phyloP scores from a whole-genome alignment of 2,329 filamentous ascomycete species.

The Monascus ruber region DNA sequence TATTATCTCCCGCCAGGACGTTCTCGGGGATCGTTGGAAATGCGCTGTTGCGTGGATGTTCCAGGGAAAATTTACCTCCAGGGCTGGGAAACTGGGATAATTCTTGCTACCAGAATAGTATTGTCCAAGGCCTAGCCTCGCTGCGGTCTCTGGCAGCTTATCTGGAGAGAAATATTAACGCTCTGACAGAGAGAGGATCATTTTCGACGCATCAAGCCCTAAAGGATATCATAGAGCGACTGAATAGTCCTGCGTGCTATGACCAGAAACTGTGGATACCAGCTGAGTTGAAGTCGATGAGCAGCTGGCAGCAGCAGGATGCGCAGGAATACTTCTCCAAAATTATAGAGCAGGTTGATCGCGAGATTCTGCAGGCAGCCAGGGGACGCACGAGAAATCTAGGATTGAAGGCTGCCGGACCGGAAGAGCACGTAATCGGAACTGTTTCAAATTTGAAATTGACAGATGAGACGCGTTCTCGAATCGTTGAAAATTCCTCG shows the following conservation, averaged over 20 bases:
- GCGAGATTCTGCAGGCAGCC: slow-evolving; percentile 52
- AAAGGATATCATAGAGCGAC: slow-evolving; percentile 53
- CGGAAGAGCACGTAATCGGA: slow-evolving; percentile 21
- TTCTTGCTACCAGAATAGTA: slow-evolving; percentile 95
- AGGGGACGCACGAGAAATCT: slow-evolving; percentile 32
- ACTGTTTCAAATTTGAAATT: slow-evolving; percentile 7
- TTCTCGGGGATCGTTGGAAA: slow-evolving; percentile 42
- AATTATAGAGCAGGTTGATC: slow-evolving; percentile 72
- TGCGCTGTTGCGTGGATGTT: slow-evolving; percentile 20
- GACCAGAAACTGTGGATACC: slow-evolving; percentile 75
- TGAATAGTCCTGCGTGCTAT: slow-evolving; percentile 60
- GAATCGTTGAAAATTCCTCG: slow-evolving; percentile 9
- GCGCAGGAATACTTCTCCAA: slow-evolving; percentile 96
- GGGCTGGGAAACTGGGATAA: slow-evolving; percentile 89
- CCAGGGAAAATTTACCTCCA: slow-evolving; percentile 26
- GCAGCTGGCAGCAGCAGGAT: slow-evolving; percentile 91
- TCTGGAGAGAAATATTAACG: slow-evolving; percentile 37
- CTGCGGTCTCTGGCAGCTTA: slow-evolving; percentile 59
- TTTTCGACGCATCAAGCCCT: slow-evolving; percentile 45
- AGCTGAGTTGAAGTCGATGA: slow-evolving; percentile 74
- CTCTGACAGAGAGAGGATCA: slow-evolving; percentile 24
- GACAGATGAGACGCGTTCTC: slow-evolving; percentile 6
- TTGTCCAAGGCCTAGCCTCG: slow-evolving; percentile 74
- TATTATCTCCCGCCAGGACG: slow-evolving; percentile 44
- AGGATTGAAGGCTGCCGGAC: slow-evolving; percentile 28